Evolutionary conservation across 2,329 filamentous ascomycete species (phyloP).

Genomic region (Cryphonectria parasitica): DNA sequence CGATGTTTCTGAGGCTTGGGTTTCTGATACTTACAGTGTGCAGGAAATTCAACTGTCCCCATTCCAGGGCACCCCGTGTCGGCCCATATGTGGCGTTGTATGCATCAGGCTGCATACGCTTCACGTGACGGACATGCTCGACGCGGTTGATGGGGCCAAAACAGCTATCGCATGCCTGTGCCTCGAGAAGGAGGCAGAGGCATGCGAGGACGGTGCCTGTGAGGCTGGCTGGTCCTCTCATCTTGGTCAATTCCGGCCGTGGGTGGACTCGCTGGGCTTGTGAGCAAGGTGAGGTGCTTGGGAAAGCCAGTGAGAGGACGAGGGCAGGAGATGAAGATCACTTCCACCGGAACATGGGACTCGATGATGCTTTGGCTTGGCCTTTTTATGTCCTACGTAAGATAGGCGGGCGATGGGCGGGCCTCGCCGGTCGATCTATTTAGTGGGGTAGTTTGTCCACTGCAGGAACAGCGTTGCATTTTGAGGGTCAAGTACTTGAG

Average conservation of each 20-base stretch:
- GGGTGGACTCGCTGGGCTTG: not conserved
- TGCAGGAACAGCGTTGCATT: not conserved
- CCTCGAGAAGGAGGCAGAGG: slow-evolving; percentile 22
- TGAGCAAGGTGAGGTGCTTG: not conserved
- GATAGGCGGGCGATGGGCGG: not conserved
- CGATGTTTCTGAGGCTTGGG: not conserved
- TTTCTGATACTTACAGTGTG: slow-evolving; percentile 49
- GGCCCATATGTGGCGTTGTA: slow-evolving; percentile 48
- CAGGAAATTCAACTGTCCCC: slow-evolving; percentile 66
- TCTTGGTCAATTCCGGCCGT: slow-evolving; percentile 13
- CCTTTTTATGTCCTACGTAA: not conserved
- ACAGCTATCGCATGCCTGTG: slow-evolving; percentile 46
- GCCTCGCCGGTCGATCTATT: not conserved
- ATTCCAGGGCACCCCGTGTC: slow-evolving; percentile 52
- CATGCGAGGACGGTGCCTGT: slow-evolving; percentile 29
- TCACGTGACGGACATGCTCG: slow-evolving; percentile 51
- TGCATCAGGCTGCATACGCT: slow-evolving; percentile 53
- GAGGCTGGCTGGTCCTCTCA: slow-evolving; percentile 22
- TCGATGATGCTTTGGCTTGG: no score
- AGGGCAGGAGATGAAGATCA: no score
- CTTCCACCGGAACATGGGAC: no score
- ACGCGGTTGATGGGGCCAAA: slow-evolving; percentile 47
- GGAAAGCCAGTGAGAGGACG: not conserved
- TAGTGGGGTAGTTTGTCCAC: not conserved
- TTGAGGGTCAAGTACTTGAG: not conserved